Base-by-base conservation (phyloP, 495 filamentous ascomycete species). In the Sordaria brevicollis region DNA sequence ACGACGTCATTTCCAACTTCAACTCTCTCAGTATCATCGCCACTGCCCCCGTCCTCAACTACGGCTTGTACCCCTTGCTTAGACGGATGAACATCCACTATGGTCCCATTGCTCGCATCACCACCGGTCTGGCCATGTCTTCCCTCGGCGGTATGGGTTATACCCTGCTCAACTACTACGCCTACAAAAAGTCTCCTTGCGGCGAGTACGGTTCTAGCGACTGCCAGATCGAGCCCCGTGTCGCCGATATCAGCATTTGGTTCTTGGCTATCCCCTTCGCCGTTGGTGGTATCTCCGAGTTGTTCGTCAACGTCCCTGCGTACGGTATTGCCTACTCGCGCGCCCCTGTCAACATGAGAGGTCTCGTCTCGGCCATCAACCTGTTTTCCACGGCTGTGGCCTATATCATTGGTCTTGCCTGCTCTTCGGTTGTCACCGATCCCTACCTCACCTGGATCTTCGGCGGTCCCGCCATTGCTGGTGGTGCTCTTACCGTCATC, bases 1-100 rank as follows among this genome's bases (percentile, higher is more conserved):
- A 94, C 82, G 91, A 94, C 72, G 82, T 92, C 71, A 90, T 93
- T 80, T 79, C 81, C 73, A 93, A 92, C 83, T 88, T 93, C 77
- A 91, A 93, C 77, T 87, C 91, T 4, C 84, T 95, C 69, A 80
- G 79, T 70, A 88, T 93, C 75, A 89, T 93, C 76, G 80, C 90
- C 70, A 85, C 90, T 75, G 88, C 90, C 17, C 90, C 90, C 2
- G 72, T 92, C 57, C 81, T 89, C 49, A 89, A 92, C 75, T 84
- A 83, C 25, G 69, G 86, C 37, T 72, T 92, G 65, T 93, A 92
- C 77, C 92, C 92, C 0, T 35, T 83, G 15, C 84, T 93, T 65
- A 88, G 90, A 11, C 87, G 82, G 67, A 34, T 85, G n/a, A 83
- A 82, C 72, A 89, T 93, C 73, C 83, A 84, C 70, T 91, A 92